Evolutionary conservation across 495 filamentous ascomycete species (phyloP).

Genomic region (Wilcoxina mikolae): DNA sequence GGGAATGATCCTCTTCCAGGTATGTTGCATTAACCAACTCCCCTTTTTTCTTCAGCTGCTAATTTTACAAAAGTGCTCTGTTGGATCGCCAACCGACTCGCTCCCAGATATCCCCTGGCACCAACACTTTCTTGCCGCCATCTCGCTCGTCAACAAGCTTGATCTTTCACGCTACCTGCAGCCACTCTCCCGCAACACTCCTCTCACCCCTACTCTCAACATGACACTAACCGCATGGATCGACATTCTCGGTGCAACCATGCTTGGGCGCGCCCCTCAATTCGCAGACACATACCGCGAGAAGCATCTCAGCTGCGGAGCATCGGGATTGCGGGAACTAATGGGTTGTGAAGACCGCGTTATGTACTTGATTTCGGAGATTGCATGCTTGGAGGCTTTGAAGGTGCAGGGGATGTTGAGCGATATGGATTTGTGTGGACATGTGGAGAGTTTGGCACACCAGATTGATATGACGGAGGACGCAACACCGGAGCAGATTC

Average conservation of each 20-base stretch:
- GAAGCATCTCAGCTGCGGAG: slow-evolving; percentile 61
- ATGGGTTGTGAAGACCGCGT: slow-evolving; percentile 97
- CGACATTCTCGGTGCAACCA: slow-evolving; percentile 87
- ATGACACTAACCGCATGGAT: slow-evolving; percentile 95
- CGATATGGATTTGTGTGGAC: slow-evolving; percentile 65
- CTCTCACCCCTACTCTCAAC: slow-evolving; percentile 68
- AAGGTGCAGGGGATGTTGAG: slow-evolving; percentile 65
- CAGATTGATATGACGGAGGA: slow-evolving; percentile 71
- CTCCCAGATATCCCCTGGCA: slow-evolving; percentile 93
- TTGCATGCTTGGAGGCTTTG: slow-evolving; percentile 82
- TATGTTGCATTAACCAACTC: not conserved
- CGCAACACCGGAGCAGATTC: slow-evolving; percentile 34
- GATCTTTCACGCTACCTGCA: slow-evolving; percentile 55
- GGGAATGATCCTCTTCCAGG: slow-evolving; percentile 92
- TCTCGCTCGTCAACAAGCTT: slow-evolving; percentile 66
- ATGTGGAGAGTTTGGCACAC: slow-evolving; percentile 64
- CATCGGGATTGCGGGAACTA: slow-evolving; percentile 70
- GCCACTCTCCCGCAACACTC: slow-evolving; percentile 38
- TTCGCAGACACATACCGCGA: slow-evolving; percentile 87
- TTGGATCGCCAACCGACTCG: slow-evolving; percentile 68
- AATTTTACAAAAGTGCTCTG: slow-evolving; percentile 41
- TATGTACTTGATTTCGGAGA: slow-evolving; percentile 97
- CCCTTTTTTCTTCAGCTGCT: not conserved
- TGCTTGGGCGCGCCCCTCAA: slow-evolving; percentile 67
- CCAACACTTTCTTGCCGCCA: slow-evolving; percentile 86